phyloP scores from a whole-genome alignment of 306 rosid genomes.

The Crotalaria pallida region DNA sequence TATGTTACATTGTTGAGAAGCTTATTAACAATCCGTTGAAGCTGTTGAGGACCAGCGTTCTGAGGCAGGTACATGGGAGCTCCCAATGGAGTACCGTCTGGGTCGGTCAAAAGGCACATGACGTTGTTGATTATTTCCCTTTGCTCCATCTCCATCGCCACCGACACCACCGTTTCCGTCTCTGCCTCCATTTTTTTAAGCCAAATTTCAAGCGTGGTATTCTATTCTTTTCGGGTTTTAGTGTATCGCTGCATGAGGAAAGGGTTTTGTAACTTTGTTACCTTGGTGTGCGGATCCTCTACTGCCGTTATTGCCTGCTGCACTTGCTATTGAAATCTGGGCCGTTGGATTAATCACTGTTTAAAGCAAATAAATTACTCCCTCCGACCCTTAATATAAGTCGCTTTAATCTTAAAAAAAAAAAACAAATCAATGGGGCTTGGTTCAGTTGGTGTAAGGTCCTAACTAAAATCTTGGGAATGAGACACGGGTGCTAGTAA shows the following conservation, averaged over 20 bases:
- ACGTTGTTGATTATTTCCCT: conserved; percentile 38
- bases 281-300: no score
- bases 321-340: no score
- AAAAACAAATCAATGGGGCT: no score
- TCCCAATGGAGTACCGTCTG: conserved; percentile 63
- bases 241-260: no score
- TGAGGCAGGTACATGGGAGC: conserved; percentile 68
- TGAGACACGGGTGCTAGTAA: no score
- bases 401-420: no score
- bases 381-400: no score
- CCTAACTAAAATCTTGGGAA: no score
- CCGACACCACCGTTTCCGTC: not conserved
- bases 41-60: conserved; percentile 63
- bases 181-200: conserved; percentile 21
- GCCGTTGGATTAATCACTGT: no score
- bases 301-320: no score
- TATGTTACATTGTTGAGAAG: conserved; percentile 55
- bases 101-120: conserved; percentile 67
- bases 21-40: conserved; percentile 70
- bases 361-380: no score
- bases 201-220: not conserved
- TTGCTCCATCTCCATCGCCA: conserved; percentile 6
- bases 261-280: not conserved
- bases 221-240: not conserved
- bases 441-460: no score